These are phyloP conservation scores for Termitomyces sp. DNA, from an alignment of 768 basidiomycete species.

Conservation along the genomic window DNA sequence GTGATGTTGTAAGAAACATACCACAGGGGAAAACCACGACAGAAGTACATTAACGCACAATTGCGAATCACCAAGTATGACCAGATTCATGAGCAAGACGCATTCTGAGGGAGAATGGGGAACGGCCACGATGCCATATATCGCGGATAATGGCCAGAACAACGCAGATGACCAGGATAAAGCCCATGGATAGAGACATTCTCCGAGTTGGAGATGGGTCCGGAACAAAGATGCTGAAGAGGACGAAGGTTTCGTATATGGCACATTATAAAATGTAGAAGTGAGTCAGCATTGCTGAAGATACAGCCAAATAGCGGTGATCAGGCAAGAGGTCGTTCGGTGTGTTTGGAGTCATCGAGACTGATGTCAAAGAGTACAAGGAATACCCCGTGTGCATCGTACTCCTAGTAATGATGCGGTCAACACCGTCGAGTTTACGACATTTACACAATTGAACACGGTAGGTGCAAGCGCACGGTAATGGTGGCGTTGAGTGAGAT, in stretches of 20 bases:
- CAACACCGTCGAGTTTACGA: not conserved
- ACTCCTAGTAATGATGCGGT: not conserved
- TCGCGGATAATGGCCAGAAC: constrained; percentile 5
- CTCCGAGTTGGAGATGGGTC: not conserved
- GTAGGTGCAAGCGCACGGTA: not conserved
- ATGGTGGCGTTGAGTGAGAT: not conserved
- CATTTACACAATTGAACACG: not conserved
- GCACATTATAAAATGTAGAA: not conserved
- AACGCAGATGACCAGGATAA: constrained; percentile 5
- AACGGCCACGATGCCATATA: constrained; percentile 1
- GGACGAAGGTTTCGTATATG: not conserved
- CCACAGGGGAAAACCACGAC: not conserved
- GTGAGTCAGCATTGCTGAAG: not conserved
- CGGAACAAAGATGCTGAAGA: not conserved
- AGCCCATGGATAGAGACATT: constrained; percentile 2
- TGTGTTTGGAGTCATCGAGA: not conserved
- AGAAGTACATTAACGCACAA: not conserved
- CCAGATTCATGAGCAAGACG: constrained; percentile 7
- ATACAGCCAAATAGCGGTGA: constrained; percentile 1
- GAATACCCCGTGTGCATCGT: not conserved
- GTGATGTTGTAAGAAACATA: not conserved
- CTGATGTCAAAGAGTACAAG: not conserved
- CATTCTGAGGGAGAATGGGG: constrained; percentile 11
- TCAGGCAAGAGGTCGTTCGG: not conserved
- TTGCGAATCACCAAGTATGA: not conserved